Evolutionary conservation across 2,329 filamentous ascomycete genomes (phyloP).

Genomic region (Cadophora sp.): DNA sequence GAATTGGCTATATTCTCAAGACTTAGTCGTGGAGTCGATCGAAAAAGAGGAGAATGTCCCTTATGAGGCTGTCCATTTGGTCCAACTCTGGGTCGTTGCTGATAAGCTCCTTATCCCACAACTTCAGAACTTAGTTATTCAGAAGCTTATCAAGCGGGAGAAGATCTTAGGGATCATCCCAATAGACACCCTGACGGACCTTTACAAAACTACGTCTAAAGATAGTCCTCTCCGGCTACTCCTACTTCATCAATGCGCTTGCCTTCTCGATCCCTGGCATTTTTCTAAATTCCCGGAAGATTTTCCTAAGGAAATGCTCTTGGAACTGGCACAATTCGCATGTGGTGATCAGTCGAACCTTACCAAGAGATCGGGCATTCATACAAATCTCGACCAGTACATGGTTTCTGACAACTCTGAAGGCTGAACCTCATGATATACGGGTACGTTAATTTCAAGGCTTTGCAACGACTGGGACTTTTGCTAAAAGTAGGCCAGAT

Average conservation of each 20-base stretch:
- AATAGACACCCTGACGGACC: background rate
- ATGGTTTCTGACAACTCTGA: background rate
- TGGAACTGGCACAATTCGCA: background rate
- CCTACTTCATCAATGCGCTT: background rate
- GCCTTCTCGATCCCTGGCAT: background rate
- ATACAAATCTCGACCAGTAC: background rate
- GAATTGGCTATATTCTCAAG: slow-evolving; percentile 28
- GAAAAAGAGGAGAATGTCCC: background rate
- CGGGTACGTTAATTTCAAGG: background rate
- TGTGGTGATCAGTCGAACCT: background rate
- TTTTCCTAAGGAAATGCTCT: slow-evolving; percentile 10
- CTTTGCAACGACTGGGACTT: background rate
- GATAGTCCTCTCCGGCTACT: background rate
- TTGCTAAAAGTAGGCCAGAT: background rate
- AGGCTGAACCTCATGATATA: background rate
- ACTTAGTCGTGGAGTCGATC: background rate
- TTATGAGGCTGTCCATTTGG: background rate
- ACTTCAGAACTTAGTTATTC: slow-evolving; percentile 25
- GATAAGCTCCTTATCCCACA: slow-evolving; percentile 21
- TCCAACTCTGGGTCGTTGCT: slow-evolving; percentile 24
- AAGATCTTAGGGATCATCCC: background rate
- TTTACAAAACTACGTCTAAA: background rate
- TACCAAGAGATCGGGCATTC: background rate
- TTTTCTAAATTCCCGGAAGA: too few species aligned
- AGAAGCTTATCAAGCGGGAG: background rate